Conservation (phyloP, 2,329 filamentous ascomycete species). For the Fusarium xylarioides region DNA sequence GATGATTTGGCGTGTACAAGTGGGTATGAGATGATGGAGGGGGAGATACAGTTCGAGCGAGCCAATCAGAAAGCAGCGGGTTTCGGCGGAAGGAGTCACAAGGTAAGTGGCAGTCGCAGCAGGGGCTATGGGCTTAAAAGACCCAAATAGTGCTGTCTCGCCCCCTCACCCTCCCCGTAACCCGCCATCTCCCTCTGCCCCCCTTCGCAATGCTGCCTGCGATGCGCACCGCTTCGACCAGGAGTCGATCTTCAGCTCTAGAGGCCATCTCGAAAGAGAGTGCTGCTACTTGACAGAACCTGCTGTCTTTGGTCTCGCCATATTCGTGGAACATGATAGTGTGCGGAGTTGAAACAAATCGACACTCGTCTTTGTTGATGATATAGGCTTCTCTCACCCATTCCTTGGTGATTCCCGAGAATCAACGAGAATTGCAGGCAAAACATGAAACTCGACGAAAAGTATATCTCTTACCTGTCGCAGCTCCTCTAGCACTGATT, state of each 20-base stretch:
- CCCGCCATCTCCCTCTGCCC: conserved; percentile 39
- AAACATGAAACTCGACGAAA: conserved; percentile 13
- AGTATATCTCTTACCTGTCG: conserved; percentile 73
- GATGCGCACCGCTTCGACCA: conserved; percentile 6
- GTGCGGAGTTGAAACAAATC: neutral
- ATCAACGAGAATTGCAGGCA: neutral
- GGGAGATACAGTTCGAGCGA: neutral
- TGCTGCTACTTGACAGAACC: neutral
- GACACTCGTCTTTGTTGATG: conserved; percentile 23
- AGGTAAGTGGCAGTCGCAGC: conserved; percentile 31
- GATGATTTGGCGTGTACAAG: conserved; percentile 14
- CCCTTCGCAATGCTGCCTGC: neutral
- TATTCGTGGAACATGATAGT: neutral
- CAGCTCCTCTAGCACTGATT: conserved; percentile 85
- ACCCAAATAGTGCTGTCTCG: conserved; percentile 64
- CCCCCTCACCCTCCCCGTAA: conserved; percentile 52
- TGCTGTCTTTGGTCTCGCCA: neutral
- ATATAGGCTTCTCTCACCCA: conserved; percentile 44
- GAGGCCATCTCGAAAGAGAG: conserved; percentile 9
- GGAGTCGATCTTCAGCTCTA: conserved; percentile 3
- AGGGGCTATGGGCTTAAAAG: conserved; percentile 58
- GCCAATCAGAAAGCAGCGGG: conserved; percentile 35
- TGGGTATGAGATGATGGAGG: conserved; percentile 23
- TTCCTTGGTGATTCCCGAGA: conserved; percentile 1
- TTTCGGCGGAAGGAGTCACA: conserved; percentile 33